These are phyloP conservation scores for Stachybotrys elegans DNA, from an alignment of 2,329 filamentous ascomycete species.

Conservation along the genomic window DNA sequence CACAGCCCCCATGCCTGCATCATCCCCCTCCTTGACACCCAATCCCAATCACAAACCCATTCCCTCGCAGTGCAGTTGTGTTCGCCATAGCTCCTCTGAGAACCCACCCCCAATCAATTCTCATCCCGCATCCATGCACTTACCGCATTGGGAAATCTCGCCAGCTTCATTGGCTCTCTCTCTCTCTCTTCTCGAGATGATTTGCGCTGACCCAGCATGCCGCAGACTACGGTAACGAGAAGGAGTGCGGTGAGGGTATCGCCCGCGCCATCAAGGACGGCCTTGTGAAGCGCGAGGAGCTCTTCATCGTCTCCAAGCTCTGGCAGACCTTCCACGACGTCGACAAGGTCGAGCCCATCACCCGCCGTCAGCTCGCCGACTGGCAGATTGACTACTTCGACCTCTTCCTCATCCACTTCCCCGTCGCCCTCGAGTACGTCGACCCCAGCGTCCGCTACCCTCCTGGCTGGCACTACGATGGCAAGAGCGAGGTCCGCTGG, in stretches of 20 bases:
- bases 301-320: conserved; percentile 90
- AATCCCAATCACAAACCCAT: no score
- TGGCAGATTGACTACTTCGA: conserved; percentile 89
- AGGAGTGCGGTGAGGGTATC: conserved; percentile 70
- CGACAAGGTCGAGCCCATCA: conserved; percentile 71
- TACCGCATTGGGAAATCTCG: neutral
- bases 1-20: neutral
- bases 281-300: conserved; percentile 75
- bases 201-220: no score
- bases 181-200: no score
- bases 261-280: conserved; percentile 76
- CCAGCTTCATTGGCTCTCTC: neutral
- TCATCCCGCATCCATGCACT: neutral
- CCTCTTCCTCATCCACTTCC: conserved; percentile 86
- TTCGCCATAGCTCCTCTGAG: no score
- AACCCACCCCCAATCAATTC: neutral
- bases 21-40: neutral
- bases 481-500: conserved; percentile 53
- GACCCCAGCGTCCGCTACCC: conserved; percentile 76
- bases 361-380: conserved; percentile 71
- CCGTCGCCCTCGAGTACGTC: conserved; percentile 79
- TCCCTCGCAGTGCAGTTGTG: no score
- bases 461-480: conserved; percentile 69
- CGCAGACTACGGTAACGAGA: conserved; percentile 80
- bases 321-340: conserved; percentile 89